Conservation (phyloP, 2,329 filamentous ascomycete genomes). For the Penicillium digitatum region DNA sequence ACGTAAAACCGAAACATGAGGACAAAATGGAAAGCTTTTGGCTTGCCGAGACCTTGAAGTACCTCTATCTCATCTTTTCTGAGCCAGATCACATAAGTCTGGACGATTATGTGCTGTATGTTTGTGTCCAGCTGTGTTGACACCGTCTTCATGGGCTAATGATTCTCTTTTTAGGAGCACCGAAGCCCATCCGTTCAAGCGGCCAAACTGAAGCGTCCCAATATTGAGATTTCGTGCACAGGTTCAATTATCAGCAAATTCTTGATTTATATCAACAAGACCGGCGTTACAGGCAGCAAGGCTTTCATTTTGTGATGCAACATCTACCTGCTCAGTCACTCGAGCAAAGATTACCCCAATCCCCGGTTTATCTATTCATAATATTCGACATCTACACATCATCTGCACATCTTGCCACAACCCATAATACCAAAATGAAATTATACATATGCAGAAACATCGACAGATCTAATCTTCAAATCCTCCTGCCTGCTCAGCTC, state of each 20-base stretch:
- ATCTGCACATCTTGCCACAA: background rate
- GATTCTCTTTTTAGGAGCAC: conserved; percentile 32
- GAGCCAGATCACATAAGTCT: conserved; percentile 40
- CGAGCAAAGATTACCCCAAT: background rate
- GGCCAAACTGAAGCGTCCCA: conserved; percentile 10
- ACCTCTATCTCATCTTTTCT: conserved; percentile 45
- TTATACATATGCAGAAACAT: conserved; percentile 20
- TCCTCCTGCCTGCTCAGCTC: conserved; percentile 7
- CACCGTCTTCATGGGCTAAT: background rate
- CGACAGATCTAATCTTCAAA: conserved; percentile 8
- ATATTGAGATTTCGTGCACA: background rate
- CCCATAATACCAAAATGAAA: background rate
- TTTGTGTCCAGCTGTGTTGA: background rate
- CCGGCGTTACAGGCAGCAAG: background rate
- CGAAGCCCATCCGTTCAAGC: conserved; percentile 41
- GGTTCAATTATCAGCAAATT: background rate
- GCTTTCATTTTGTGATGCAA: background rate
- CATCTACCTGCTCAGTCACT: background rate
- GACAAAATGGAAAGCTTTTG: conserved; percentile 47
- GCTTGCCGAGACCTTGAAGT: conserved; percentile 46
- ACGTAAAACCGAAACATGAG: conserved; percentile 23
- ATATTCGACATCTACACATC: background rate
- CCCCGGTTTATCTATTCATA: background rate
- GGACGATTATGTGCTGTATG: conserved; percentile 45
- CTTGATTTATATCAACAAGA: background rate